These are phyloP conservation scores for Calycina marina DNA, from an alignment of 2,329 filamentous ascomycete genomes.

Conservation along the genomic window DNA sequence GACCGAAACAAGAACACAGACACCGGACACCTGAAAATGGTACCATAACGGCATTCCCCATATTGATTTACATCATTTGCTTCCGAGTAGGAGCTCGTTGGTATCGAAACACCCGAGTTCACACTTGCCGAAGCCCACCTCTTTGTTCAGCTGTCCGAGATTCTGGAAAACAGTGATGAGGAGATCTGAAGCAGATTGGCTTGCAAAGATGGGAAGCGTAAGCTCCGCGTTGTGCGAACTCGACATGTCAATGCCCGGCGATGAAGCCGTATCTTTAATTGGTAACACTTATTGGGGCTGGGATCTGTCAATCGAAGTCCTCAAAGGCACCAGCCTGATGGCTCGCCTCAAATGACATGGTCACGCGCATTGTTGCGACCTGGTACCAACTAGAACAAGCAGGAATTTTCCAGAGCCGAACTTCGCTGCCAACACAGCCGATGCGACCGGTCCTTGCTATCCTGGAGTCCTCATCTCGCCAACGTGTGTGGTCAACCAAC, in stretches of 20 bases:
- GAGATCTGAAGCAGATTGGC: too few species aligned
- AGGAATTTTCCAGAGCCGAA: constrained; percentile 39
- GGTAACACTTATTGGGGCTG: constrained; percentile 39
- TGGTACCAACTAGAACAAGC: constrained; percentile 46
- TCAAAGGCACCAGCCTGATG: constrained; percentile 42
- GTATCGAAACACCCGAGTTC: too few species aligned
- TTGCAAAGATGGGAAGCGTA: constrained; percentile 44
- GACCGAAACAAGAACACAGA: too few species aligned
- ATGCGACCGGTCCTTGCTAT: constrained; percentile 39
- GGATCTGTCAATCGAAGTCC: constrained; percentile 36
- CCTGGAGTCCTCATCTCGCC: constrained; percentile 44
- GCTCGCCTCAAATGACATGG: constrained; percentile 41
- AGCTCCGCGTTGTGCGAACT: constrained; percentile 45
- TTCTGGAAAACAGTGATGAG: too few species aligned
- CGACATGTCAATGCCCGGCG: constrained; percentile 59
- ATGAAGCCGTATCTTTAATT: constrained; percentile 34
- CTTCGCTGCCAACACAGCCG: constrained; percentile 43
- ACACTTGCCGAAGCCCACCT: too few species aligned
- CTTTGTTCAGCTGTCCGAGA: too few species aligned
- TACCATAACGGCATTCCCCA: too few species aligned
- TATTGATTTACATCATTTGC: too few species aligned
- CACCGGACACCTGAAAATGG: too few species aligned
- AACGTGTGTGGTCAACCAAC: constrained; percentile 52
- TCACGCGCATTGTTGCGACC: constrained; percentile 39
- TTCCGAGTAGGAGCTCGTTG: too few species aligned